phyloP scores from a whole-genome alignment of 2,329 filamentous ascomycete species.

The Periconia digitata region DNA sequence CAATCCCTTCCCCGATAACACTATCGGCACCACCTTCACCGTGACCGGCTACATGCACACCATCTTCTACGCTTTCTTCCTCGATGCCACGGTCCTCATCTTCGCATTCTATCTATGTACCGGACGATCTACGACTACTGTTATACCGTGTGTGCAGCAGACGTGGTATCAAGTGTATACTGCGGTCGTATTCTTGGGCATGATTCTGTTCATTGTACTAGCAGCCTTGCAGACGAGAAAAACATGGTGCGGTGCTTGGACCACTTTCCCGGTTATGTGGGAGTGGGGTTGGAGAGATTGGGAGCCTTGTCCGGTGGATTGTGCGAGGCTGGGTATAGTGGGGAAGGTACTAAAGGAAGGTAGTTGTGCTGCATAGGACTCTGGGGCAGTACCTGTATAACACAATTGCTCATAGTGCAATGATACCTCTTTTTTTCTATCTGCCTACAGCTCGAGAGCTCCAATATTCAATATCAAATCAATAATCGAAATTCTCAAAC shows the following conservation, averaged over 20 bases:
- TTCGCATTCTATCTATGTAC: background rate
- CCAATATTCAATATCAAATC: too few relatives aligned
- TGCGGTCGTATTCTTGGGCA: background rate
- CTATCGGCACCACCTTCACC: background rate
- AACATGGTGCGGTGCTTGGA: conserved; percentile 1
- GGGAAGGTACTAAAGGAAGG: background rate
- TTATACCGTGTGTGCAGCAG: conserved; percentile 2
- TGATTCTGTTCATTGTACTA: background rate
- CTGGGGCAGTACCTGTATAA: too few relatives aligned
- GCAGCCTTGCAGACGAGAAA: conserved; percentile 1
- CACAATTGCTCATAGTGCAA: too few relatives aligned
- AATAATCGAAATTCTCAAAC: conserved; percentile 56
- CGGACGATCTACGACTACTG: conserved; percentile 1
- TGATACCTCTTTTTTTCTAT: too few relatives aligned
- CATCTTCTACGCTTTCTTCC: conserved; percentile 1
- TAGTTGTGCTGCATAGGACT: background rate
- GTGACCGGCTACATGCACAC: background rate
- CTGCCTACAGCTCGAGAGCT: too few relatives aligned
- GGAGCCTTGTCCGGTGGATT: background rate
- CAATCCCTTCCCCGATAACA: background rate
- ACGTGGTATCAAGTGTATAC: conserved; percentile 11
- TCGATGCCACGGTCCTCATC: background rate
- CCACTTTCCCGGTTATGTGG: background rate
- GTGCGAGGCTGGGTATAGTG: background rate
- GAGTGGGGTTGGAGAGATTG: background rate